phyloP scores from a whole-genome alignment of 129 eudicot genomes.

The Sambucus nigra region DNA sequence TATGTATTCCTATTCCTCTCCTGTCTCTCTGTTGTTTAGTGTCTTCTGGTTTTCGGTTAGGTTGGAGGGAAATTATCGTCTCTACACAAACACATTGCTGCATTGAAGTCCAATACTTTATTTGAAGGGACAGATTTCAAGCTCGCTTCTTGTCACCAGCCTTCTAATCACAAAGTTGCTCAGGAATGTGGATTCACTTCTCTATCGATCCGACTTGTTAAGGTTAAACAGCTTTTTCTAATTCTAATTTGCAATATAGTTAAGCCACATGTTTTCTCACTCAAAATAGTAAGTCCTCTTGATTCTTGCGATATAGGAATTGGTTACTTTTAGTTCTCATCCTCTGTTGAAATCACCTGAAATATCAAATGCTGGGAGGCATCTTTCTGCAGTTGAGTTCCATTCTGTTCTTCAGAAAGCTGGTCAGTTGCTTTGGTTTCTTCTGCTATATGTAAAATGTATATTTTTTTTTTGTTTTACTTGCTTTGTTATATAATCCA shows the following conservation, averaged over 20 bases:
- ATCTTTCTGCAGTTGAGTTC: conserved; percentile 77
- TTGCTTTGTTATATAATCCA: too few species aligned
- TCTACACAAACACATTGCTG: conserved; percentile 61
- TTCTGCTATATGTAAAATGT: neutral
- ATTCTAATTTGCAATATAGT: too few species aligned
- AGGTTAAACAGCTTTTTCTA: conserved; percentile 20
- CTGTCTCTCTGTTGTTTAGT: neutral
- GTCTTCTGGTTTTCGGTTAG: conserved; percentile 12
- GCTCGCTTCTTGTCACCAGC: conserved; percentile 66
- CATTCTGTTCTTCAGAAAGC: conserved; percentile 63
- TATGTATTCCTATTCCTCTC: neutral
- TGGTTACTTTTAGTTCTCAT: conserved; percentile 68
- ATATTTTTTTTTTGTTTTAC: neutral
- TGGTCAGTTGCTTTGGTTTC: conserved; percentile 15
- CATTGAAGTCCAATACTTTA: conserved; percentile 31
- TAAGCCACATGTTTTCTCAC: neutral
- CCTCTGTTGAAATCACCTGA: conserved; percentile 69
- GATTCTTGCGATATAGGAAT: conserved; percentile 31
- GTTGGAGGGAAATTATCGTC: conserved; percentile 69
- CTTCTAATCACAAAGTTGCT: conserved; percentile 55
- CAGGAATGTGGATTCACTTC: conserved; percentile 83
- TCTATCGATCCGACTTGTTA: conserved; percentile 78
- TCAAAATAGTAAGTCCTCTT: too few species aligned
- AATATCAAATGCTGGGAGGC: conserved; percentile 68
- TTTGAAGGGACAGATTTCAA: conserved; percentile 88